Evolutionary conservation across 306 rosid species (phyloP).

Genomic region (Gastrolobium bilobum): DNA sequence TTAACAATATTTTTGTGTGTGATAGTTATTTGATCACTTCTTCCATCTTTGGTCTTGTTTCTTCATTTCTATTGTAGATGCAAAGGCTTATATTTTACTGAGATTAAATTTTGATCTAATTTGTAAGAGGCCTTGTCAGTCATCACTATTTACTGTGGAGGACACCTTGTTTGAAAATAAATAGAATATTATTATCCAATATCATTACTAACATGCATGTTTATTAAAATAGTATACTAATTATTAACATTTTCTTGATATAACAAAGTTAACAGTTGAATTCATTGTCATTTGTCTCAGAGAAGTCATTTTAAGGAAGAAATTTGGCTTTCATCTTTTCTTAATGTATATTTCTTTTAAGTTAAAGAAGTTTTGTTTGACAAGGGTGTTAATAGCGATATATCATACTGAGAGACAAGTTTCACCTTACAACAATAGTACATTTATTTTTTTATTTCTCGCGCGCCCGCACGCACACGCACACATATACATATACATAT

Average conservation of each 20-base stretch:
- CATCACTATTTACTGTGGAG: not conserved
- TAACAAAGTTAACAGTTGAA: not conserved
- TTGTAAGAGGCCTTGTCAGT: not conserved
- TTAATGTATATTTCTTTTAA: not conserved
- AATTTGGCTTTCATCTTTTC: not conserved
- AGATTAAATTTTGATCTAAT: conserved; percentile 29
- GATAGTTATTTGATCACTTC: conserved; percentile 24
- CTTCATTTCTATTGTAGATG: conserved; percentile 6
- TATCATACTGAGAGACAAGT: conserved; percentile 12
- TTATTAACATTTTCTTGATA: conserved; percentile 4
- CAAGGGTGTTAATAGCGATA: conserved; percentile 19
- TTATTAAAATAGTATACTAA: conserved; percentile 9
- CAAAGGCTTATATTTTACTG: conserved; percentile 24
- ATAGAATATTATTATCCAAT: conserved; percentile 27
- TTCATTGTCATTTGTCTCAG: not conserved
- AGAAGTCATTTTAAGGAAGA: conserved; percentile 8
- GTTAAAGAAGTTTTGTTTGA: not conserved
- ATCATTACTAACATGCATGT: conserved; percentile 20
- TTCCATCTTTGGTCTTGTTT: conserved; percentile 23
- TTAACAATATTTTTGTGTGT: not conserved
- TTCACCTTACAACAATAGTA: not conserved
- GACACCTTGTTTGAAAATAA: too few species aligned
- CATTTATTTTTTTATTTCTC: too few species aligned
- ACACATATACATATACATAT: too few species aligned
- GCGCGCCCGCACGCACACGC: too few species aligned